Evolutionary conservation across 2,329 filamentous ascomycete genomes (phyloP).

Genomic region (Aureobasidium zeae): DNA sequence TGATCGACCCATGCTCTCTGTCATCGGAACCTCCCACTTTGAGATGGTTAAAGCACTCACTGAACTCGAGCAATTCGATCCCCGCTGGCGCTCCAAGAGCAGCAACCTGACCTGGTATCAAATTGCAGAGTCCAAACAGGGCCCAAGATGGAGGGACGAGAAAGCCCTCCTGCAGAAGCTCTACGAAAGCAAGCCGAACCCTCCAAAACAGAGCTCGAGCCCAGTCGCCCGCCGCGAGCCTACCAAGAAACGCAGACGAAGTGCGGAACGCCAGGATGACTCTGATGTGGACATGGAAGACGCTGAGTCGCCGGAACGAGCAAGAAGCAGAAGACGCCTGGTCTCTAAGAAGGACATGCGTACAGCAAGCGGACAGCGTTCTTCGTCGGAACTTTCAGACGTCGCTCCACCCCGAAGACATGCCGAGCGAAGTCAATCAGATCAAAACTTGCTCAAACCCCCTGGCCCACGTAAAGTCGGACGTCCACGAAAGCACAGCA

Average conservation of each 20-base stretch:
- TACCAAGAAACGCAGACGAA: conserved; percentile 21
- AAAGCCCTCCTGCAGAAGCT: conserved; percentile 68
- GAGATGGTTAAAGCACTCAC: conserved; percentile 59
- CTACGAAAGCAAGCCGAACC: conserved; percentile 47
- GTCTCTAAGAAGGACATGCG: conserved; percentile 30
- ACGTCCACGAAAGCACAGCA: conserved; percentile 24
- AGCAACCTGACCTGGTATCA: conserved; percentile 79
- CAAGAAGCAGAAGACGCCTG: conserved; percentile 23
- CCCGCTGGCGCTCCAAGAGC: conserved; percentile 56
- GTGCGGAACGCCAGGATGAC: conserved; percentile 11
- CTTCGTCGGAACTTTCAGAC: conserved; percentile 24
- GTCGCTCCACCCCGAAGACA: conserved; percentile 21
- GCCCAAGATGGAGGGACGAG: conserved; percentile 86
- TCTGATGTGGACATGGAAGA: conserved; percentile 18
- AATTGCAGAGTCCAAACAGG: conserved; percentile 70
- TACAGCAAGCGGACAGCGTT: conserved; percentile 24
- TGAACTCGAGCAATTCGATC: conserved; percentile 57
- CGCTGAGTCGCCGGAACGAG: conserved; percentile 15
- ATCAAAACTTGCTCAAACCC: conserved; percentile 22
- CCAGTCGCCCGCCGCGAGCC: conserved; percentile 30
- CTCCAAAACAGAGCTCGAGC: conserved; percentile 26
- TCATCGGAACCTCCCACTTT: conserved; percentile 80
- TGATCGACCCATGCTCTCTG: conserved; percentile 86
- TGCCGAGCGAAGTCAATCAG: conserved; percentile 17
- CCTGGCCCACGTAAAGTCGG: conserved; percentile 22